Conservation (phyloP, 2,329 filamentous ascomycete species). For the Alternaria arbusti region DNA sequence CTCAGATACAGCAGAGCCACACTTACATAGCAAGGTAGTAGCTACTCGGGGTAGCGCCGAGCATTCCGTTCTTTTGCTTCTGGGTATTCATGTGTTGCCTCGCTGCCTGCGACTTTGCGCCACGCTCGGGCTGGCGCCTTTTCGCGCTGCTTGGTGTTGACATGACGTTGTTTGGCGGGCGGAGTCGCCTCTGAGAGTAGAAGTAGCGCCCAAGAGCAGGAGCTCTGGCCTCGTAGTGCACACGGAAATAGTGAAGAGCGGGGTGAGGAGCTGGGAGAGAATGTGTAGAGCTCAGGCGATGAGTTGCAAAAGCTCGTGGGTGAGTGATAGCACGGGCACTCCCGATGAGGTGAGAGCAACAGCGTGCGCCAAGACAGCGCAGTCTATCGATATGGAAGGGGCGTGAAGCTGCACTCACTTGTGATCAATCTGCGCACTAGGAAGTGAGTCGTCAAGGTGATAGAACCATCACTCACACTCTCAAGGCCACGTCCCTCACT, state of each 20-base stretch:
- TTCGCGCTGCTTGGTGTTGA: neutral
- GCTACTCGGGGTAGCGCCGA: neutral
- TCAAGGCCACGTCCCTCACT: too few relatives aligned
- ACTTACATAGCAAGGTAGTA: neutral
- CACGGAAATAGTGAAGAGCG: neutral
- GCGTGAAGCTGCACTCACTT: neutral
- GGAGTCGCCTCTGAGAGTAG: neutral
- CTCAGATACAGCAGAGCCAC: neutral
- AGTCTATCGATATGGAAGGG: neutral
- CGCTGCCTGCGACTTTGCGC: neutral
- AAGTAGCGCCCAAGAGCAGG: neutral
- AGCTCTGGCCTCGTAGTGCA: neutral
- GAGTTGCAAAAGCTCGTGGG: too few relatives aligned
- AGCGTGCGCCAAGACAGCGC: neutral
- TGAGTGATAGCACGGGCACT: neutral
- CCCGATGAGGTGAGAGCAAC: neutral
- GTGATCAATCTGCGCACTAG: neutral
- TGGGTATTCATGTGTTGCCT: neutral
- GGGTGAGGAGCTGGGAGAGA: neutral
- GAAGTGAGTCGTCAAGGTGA: neutral
- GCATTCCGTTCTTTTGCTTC: neutral
- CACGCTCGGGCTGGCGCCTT: neutral
- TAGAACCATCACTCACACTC: neutral
- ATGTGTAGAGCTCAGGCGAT: neutral
- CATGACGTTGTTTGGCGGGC: neutral